Conservation (phyloP, 805 yeast species). For the Yarrowia sp. region DNA sequence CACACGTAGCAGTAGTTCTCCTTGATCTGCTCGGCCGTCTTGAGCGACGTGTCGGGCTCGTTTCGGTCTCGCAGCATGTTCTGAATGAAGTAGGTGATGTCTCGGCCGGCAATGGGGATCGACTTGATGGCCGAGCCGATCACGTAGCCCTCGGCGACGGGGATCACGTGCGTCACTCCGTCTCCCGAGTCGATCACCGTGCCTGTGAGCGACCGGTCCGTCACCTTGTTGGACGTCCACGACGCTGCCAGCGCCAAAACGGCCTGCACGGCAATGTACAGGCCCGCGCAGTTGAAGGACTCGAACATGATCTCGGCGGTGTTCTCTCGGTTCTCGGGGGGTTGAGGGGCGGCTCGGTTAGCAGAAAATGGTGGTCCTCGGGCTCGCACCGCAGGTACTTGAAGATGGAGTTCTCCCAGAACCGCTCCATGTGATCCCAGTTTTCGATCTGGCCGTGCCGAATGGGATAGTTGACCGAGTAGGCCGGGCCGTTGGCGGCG, state of each 20-base stretch:
- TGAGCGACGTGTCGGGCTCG: conserved; percentile 86
- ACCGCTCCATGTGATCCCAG: conserved; percentile 99
- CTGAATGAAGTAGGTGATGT: conserved; percentile 91
- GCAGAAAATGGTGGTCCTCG: conserved; percentile 91
- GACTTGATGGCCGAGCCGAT: conserved; percentile 96
- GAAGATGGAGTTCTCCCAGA: conserved; percentile 97
- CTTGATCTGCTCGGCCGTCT: conserved; percentile 95
- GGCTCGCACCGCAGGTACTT: conserved; percentile 97
- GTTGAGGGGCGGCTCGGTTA: conserved; percentile 97
- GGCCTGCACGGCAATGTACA: conserved; percentile 98
- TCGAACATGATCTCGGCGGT: conserved; percentile 99
- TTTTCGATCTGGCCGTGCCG: conserved; percentile 98
- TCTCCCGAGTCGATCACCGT: conserved; percentile 98
- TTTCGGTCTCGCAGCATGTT: conserved; percentile 93
- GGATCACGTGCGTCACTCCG: conserved; percentile 98
- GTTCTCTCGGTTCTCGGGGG: conserved; percentile 99
- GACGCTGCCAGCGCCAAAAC: conserved; percentile 97
- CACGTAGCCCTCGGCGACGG: conserved; percentile 98
- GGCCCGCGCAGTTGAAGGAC: conserved; percentile 96
- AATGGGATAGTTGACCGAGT: conserved; percentile 86
- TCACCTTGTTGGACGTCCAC: conserved; percentile 96
- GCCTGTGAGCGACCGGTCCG: conserved; percentile 94
- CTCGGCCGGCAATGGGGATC: conserved; percentile 98
- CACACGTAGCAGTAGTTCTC: conserved; percentile 96
- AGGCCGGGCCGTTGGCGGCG: conserved; percentile 85